Evolutionary conservation across 2,329 filamentous ascomycete genomes (phyloP).

Genomic region (Cercospora berteroae): DNA sequence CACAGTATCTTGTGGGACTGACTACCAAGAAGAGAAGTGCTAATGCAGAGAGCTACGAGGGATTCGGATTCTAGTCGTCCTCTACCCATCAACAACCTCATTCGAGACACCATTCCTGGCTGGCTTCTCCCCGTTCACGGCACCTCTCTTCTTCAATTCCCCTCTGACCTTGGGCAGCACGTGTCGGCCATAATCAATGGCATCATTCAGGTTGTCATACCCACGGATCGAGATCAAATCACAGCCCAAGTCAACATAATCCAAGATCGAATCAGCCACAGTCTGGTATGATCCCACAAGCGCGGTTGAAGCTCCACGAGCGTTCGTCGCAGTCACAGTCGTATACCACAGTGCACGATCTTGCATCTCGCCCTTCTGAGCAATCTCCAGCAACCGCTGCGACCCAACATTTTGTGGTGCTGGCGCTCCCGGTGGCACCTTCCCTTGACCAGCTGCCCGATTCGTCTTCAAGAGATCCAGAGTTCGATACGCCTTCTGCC

Average conservation of each 20-base stretch:
- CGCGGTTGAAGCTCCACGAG: constrained; percentile 59
- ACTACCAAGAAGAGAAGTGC: neutral
- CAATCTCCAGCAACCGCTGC: constrained; percentile 59
- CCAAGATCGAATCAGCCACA: constrained; percentile 54
- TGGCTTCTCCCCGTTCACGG: neutral
- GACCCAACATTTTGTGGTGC: constrained; percentile 60
- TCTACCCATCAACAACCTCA: constrained; percentile 6
- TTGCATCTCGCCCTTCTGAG: constrained; percentile 56
- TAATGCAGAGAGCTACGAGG: neutral
- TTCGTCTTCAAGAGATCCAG: constrained; percentile 53
- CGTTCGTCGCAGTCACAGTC: constrained; percentile 61
- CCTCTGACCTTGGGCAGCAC: constrained; percentile 53
- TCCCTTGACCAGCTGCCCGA: constrained; percentile 30
- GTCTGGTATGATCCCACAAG: constrained; percentile 57
- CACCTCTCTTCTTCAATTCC: constrained; percentile 32
- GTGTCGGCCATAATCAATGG: constrained; percentile 58
- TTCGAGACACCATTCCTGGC: neutral
- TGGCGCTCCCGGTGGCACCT: constrained; percentile 33
- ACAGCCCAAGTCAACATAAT: constrained; percentile 57
- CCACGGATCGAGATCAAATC: constrained; percentile 61
- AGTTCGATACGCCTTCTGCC: constrained; percentile 59
- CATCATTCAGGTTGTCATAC: constrained; percentile 61
- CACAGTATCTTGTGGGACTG: neutral
- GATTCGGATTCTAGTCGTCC: neutral
- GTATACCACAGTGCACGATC: constrained; percentile 64